These are phyloP conservation scores for Penicillium sp. DNA, from an alignment of 2,329 filamentous ascomycete genomes.

Conservation along the genomic window DNA sequence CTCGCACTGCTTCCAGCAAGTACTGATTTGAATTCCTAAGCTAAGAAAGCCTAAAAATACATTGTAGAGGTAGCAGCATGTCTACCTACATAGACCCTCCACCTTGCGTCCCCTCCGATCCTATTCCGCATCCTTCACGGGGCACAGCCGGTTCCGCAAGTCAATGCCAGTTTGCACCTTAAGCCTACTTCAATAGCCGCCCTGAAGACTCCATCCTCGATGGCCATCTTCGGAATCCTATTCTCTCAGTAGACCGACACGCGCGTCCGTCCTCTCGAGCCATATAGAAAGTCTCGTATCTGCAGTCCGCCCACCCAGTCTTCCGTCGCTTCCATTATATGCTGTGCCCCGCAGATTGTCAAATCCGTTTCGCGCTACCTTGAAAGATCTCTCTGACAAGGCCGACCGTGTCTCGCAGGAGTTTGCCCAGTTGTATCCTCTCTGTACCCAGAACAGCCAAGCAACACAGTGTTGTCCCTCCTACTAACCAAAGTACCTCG, in stretches of 20 bases:
- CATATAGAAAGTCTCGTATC: slow-evolving; percentile 1
- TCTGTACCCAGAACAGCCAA: slow-evolving; percentile 1
- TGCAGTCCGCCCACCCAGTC: not conserved
- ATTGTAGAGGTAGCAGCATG: not conserved
- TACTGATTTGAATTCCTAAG: too few relatives aligned
- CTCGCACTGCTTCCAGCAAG: too few relatives aligned
- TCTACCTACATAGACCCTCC: slow-evolving; percentile 5
- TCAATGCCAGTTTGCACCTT: slow-evolving; percentile 5
- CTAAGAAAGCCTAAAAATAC: too few relatives aligned
- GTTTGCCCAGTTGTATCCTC: not conserved
- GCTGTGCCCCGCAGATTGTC: not conserved
- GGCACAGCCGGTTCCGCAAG: slow-evolving; percentile 3
- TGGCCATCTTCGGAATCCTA: slow-evolving; percentile 3
- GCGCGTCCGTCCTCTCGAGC: slow-evolving; percentile 2
- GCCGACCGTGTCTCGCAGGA: not conserved
- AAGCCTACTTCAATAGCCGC: slow-evolving; percentile 5
- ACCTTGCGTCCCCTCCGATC: slow-evolving; percentile 5
- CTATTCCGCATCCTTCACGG: slow-evolving; percentile 5
- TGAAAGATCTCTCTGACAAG: too few relatives aligned
- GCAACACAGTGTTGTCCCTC: slow-evolving; percentile 1
- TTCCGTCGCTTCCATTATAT: slow-evolving; percentile 1
- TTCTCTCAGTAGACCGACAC: slow-evolving; percentile 3
- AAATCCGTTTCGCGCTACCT: not conserved
- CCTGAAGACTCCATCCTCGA: slow-evolving; percentile 6
- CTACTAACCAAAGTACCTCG: slow-evolving; percentile 2